Evolutionary conservation across 2,329 filamentous ascomycete species (phyloP).

Genomic region (Claviceps maximensis): DNA sequence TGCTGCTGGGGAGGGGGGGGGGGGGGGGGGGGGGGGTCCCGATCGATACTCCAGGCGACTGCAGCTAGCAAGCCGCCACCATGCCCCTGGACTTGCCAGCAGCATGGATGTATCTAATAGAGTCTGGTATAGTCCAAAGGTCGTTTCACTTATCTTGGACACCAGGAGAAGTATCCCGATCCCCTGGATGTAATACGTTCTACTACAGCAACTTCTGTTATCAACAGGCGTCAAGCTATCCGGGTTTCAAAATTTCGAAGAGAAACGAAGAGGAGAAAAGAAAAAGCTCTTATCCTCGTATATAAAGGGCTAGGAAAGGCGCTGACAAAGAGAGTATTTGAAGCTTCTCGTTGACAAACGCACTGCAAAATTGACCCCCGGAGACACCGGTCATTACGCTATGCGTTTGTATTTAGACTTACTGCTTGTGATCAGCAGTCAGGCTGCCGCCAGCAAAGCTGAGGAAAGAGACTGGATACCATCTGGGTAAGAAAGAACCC

Average conservation of each 20-base stretch:
- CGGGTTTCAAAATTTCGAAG: not conserved
- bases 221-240: not conserved
- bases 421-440: not conserved
- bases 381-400: not conserved
- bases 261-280: too few relatives aligned
- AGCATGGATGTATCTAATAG: not conserved
- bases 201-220: not conserved
- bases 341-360: not conserved
- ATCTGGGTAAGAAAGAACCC: not conserved
- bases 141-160: not conserved
- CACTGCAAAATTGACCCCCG: not conserved
- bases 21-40: not conserved
- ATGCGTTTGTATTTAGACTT: not conserved
- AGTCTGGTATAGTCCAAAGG: not conserved
- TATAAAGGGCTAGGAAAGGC: not conserved
- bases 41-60: too few relatives aligned
- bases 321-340: too few relatives aligned
- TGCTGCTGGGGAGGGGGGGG: not conserved
- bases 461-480: too few relatives aligned
- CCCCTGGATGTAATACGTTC: too few relatives aligned
- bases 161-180: too few relatives aligned
- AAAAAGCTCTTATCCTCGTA: too few relatives aligned
- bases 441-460: not conserved
- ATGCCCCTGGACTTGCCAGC: not conserved
- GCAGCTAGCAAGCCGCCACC: not conserved